These are phyloP conservation scores for Lobosporangium transversale DNA, from an alignment of 192 early-diverging fungal species.

Conservation along the genomic window DNA sequence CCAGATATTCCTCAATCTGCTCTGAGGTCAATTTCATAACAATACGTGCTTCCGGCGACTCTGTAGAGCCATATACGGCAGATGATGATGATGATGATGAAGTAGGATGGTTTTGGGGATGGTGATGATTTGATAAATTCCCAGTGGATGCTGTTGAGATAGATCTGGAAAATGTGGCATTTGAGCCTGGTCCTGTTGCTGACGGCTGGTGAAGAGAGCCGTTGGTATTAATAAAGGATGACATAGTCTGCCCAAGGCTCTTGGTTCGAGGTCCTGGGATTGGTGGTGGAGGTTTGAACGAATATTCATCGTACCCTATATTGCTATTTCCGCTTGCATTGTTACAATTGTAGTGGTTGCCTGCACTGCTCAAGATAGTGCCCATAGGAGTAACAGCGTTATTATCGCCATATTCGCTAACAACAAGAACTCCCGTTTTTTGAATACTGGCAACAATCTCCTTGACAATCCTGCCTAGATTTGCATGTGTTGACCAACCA, in stretches of 20 bases:
- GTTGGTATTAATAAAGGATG: constrained; percentile 17
- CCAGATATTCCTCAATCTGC: constrained; percentile 37
- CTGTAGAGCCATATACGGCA: constrained; percentile 2
- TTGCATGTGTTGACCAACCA: constrained; percentile 53
- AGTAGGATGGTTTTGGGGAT: constrained; percentile 5
- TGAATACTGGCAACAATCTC: constrained; percentile 61
- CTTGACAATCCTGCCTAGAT: constrained; percentile 62
- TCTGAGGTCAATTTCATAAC: constrained; percentile 28
- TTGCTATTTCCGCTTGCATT: constrained; percentile 16
- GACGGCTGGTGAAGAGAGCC: constrained; percentile 11
- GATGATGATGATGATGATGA: too few relatives aligned
- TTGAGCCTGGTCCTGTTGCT: background rate
- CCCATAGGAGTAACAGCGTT: constrained; percentile 13
- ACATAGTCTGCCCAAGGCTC: constrained; percentile 15
- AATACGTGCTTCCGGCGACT: constrained; percentile 29
- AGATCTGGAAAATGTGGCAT: constrained; percentile 1
- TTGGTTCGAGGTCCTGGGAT: constrained; percentile 42
- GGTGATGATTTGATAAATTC: too few relatives aligned
- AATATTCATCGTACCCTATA: constrained; percentile 50
- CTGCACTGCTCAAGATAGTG: constrained; percentile 19
- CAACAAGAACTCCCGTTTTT: constrained; percentile 45
- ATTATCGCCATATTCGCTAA: constrained; percentile 17
- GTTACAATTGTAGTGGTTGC: too few relatives aligned
- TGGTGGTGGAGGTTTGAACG: constrained; percentile 46
- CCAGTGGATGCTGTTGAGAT: background rate